Evolutionary conservation across 2,329 filamentous ascomycete species (phyloP).

Genomic region (Exophiala spinifera): DNA sequence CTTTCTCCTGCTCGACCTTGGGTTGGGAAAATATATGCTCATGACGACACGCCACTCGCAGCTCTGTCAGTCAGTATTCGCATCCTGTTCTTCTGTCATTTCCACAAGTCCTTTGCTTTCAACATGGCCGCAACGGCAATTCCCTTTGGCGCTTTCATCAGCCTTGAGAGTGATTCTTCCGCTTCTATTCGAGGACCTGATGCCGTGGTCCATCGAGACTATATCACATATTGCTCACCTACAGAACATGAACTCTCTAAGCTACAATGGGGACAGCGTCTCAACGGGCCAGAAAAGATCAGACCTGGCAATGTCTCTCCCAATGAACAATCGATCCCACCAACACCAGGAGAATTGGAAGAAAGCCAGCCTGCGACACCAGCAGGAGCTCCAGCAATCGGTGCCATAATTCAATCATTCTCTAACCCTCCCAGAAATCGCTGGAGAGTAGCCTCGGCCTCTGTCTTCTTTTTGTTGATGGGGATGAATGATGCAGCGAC

Average conservation of each 20-base stretch:
- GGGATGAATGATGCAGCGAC: constrained; percentile 73
- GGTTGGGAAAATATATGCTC: no score
- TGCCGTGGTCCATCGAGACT: constrained; percentile 35
- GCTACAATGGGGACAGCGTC: constrained; percentile 24
- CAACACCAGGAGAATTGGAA: constrained; percentile 31
- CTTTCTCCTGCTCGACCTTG: no score
- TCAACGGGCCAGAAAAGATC: constrained; percentile 16
- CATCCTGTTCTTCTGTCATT: neutral
- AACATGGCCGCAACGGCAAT: constrained; percentile 35
- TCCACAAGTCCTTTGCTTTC: neutral
- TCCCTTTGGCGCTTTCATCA: constrained; percentile 40
- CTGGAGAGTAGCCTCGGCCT: constrained; percentile 63
- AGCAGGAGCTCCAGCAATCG: constrained; percentile 23
- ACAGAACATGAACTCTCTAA: constrained; percentile 22
- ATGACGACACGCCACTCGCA: no score
- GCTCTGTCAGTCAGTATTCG: neutral
- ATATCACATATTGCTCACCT: constrained; percentile 25
- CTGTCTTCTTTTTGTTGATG: constrained; percentile 64
- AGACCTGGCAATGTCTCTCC: constrained; percentile 5
- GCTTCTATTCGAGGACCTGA: constrained; percentile 38
- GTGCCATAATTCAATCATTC: constrained; percentile 29
- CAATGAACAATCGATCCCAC: constrained; percentile 5
- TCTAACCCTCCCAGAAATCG: constrained; percentile 58
- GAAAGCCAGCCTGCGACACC: constrained; percentile 28
- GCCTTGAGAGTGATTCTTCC: constrained; percentile 38